phyloP scores from a whole-genome alignment of 345 rosid genomes.

The Euphorbia tirucalli region DNA sequence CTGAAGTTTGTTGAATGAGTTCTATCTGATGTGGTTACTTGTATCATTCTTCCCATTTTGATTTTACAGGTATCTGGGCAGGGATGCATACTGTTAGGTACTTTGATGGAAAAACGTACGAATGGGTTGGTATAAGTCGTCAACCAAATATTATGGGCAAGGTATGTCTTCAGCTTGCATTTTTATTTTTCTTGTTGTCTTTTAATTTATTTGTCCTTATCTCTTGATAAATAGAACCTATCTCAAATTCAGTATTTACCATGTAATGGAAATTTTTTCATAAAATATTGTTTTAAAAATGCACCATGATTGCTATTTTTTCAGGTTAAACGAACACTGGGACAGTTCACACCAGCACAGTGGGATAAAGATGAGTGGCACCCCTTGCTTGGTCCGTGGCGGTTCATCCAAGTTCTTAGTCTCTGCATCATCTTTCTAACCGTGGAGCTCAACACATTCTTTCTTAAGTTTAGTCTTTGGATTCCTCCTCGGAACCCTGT shows the following conservation, averaged over 20 bases:
- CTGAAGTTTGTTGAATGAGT: neutral
- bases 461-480: conserved; percentile 97
- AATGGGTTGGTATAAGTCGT: conserved; percentile 98
- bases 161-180: conserved; percentile 35
- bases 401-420: conserved; percentile 87
- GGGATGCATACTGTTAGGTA: conserved; percentile 95
- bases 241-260: neutral
- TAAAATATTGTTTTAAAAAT: neutral
- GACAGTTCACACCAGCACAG: conserved; percentile 96
- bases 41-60: neutral
- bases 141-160: conserved; percentile 89
- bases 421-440: conserved; percentile 85
- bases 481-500: conserved; percentile 93
- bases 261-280: neutral
- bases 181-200: neutral
- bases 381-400: conserved; percentile 95
- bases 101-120: conserved; percentile 94
- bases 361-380: conserved; percentile 99
- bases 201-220: neutral
- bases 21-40: too few relatives aligned
- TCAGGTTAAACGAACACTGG: conserved; percentile 84
- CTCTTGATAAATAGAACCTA: neutral
- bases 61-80: conserved; percentile 82
- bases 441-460: conserved; percentile 94
- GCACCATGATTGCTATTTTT: neutral